Conservation (phyloP, 495 filamentous ascomycete genomes). For the Aspergillus nanangensis region DNA sequence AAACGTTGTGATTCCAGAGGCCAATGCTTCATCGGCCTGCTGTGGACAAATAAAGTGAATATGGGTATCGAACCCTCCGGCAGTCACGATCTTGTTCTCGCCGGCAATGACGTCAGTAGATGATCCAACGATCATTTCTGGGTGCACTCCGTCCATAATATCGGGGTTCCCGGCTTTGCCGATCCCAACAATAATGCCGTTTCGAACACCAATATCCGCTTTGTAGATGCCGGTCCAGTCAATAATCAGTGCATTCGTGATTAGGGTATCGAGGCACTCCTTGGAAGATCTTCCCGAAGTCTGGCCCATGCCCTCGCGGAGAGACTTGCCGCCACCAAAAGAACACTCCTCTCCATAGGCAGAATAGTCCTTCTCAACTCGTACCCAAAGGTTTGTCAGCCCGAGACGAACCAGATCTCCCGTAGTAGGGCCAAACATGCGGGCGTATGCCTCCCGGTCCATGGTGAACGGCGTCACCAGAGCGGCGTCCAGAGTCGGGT, state of each 20-base stretch:
- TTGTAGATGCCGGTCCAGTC: constrained; percentile 95
- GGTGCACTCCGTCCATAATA: constrained; percentile 84
- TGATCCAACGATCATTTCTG: constrained; percentile 75
- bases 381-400: constrained; percentile 84
- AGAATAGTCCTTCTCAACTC: constrained; percentile 84
- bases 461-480: constrained; percentile 61
- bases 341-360: constrained; percentile 90
- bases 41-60: constrained; percentile 98
- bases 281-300: constrained; percentile 67
- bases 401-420: constrained; percentile 82
- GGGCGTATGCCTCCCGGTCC: constrained; percentile 70
- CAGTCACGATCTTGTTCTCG: constrained; percentile 89
- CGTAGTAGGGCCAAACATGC: constrained; percentile 91
- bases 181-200: constrained; percentile 84
- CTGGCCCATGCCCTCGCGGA: constrained; percentile 96
- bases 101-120: constrained; percentile 96
- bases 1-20: constrained; percentile 88
- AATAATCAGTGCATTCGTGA: constrained; percentile 89
- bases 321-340: constrained; percentile 92
- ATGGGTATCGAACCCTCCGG: constrained; percentile 88
- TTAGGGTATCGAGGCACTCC: constrained; percentile 77
- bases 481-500: constrained; percentile 52
- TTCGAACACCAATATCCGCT: constrained; percentile 92
- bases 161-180: constrained; percentile 97
- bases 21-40: constrained; percentile 80